Base-by-base conservation (phyloP, 257 asterid genomes). In the Solanum paucissectum region DNA sequence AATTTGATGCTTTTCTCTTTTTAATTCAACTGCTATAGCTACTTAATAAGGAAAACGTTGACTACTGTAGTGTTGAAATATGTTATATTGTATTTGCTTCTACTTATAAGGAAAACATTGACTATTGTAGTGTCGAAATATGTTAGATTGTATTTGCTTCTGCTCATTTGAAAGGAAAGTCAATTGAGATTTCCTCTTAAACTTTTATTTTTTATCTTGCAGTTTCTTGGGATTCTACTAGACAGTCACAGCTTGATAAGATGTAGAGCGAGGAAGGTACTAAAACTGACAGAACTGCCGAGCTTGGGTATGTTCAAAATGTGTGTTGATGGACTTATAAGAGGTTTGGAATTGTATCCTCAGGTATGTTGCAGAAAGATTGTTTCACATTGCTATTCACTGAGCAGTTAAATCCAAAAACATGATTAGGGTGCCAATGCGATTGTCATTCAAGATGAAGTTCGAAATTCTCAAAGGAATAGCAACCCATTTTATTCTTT, bases 291-390 rank as follows among this genome's bases (percentile, higher is more conserved):
- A 73, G 94, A 91, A 92, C 83, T 94, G 82, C 94, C 73, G 87
- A 93, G 91, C 87, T 87, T 90, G 84, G 91, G 88, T 71, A 89
- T 96, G 95, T 93, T 95, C 86, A 93, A 89, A 68, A 91, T 90
- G 82, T 95, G 95, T 90, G 82, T 93, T 29, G 90, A 95, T 84
- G 87, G 89, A 86, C 93, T 97, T 76, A 88, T 94, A 62, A 91
- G 91, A 92, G 93, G 91, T 89, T 91, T 95, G 92, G 95, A 97
- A 84, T 90, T 91, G 86, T 94, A 92, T 92, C 96, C 96, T 55
- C 94, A 95, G 99, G 98, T 96, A 85, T 86, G 92, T 87, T 91
- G 86, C 76, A 71, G 83, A 37, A 68, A 33, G 75, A 66, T 76
- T 52, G 23, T 66, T 90, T 85, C 88, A 58, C 46, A 72, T 89